Evolutionary conservation across 2,329 filamentous ascomycete species (phyloP).

Genomic region (Zymoseptoria tritici): DNA sequence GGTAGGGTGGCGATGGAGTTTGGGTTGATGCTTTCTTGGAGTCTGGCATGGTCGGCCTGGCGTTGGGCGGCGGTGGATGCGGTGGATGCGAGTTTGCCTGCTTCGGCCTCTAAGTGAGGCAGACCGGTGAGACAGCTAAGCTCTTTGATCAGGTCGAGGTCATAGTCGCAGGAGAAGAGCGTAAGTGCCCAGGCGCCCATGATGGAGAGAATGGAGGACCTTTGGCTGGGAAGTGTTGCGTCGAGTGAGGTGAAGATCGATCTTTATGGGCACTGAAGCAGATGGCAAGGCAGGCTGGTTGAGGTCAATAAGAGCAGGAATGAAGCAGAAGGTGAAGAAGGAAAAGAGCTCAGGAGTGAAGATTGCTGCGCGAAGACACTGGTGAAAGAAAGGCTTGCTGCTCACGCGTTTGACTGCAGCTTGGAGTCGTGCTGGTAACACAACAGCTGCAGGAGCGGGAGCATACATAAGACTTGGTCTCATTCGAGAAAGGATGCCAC

Average conservation of each 20-base stretch:
- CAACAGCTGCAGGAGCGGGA: background rate
- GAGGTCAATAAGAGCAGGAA: background rate
- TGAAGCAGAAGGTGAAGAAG: background rate
- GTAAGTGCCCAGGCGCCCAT: conserved; percentile 3
- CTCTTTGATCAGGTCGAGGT: conserved; percentile 1
- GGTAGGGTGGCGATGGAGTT: background rate
- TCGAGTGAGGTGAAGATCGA: background rate
- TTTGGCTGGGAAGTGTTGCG: background rate
- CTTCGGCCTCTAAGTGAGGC: background rate
- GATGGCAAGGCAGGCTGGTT: background rate
- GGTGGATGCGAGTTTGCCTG: background rate
- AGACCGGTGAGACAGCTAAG: background rate
- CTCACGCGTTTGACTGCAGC: background rate
- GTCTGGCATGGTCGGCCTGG: background rate
- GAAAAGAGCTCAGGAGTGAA: background rate
- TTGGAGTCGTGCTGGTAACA: background rate
- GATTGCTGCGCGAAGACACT: background rate
- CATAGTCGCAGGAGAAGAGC: conserved; percentile 4
- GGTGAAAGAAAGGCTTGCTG: background rate
- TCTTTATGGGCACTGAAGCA: background rate
- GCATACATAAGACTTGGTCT: background rate
- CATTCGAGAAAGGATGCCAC: too few species aligned
- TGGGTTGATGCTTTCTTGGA: background rate
- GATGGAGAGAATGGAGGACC: background rate
- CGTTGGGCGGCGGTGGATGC: background rate